Base-by-base conservation (phyloP, 2,329 filamentous ascomycete genomes). In the Scytalidium lignicola region DNA sequence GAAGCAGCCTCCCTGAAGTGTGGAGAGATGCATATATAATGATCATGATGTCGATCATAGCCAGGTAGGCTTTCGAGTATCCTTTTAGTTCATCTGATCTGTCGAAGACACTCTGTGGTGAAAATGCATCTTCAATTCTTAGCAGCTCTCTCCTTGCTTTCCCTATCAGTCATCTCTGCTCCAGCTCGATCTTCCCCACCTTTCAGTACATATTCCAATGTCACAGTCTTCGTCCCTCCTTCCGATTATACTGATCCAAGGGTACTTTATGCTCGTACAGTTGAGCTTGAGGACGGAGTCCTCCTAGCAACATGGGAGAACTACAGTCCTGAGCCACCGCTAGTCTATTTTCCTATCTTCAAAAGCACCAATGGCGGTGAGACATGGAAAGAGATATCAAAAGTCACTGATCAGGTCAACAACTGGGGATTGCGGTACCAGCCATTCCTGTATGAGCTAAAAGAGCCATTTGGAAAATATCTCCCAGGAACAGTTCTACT, bases 351-450 rank as follows among this genome's bases (percentile, higher is more conserved):
- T 37, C 80, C 76, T 48, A 74, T 80, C 55, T 78, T 70, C 58
- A 65, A 70, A 53, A 79, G 74, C 37, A 66, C 59, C n/a, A 78
- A 83, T 58, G 66, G 71, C 29, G 80, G 80, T 12, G 60, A 70
- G 46, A 81, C 76, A 1, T 89, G 85, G 85, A 70, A 72, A 15
- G 76, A 85, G 60, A 70, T 86, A 44, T 80, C 82, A 3, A 73
- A 74, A 15, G 79, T 88, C 9, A 70, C 78, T 13, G 85, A 89
- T 61, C 73, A 77, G 44, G 79, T 77, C 23, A 83, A 86, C 55
- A 75, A 75, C 40, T 82, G 78, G 70, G 85, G 85, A 18, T 63
- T 87, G 47, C 75, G 82, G 23, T 87, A 86, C 59, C 86, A 89
- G 58, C 86, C 86, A 0, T 78, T 80, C 63, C 70, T 89, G 13